phyloP scores from a whole-genome alignment of 176 grass and related monocot genomes.

The Eleusine coracana region DNA sequence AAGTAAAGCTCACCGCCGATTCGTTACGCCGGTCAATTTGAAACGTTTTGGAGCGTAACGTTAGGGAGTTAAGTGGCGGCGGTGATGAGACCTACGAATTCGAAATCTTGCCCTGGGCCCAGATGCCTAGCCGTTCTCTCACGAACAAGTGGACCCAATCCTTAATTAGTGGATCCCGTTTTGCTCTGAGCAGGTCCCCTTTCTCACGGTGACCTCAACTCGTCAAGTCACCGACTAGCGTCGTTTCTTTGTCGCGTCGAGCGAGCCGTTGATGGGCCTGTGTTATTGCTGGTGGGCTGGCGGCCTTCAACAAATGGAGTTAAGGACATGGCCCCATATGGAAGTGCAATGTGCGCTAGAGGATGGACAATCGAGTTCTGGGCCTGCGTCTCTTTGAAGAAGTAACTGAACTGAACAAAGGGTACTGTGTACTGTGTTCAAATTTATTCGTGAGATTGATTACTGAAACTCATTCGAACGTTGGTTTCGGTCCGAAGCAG shows the following conservation, averaged over 20 bases:
- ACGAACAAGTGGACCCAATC: background rate
- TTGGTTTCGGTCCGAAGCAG: conserved; percentile 1
- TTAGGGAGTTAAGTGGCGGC: background rate
- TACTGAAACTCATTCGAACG: background rate
- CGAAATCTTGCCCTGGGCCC: conserved; percentile 24
- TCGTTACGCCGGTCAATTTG: background rate
- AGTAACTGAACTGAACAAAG: background rate
- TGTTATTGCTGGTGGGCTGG: conserved; percentile 25
- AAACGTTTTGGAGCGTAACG: conserved; percentile 22
- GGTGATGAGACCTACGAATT: conserved; percentile 22
- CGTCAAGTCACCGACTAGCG: background rate
- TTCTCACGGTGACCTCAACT: too few species aligned
- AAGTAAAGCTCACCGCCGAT: background rate
- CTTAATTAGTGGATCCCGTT: background rate
- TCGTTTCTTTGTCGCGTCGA: too few species aligned
- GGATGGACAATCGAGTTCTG: background rate
- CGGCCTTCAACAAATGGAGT: background rate
- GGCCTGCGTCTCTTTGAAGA: background rate
- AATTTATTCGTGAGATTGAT: background rate
- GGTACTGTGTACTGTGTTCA: background rate
- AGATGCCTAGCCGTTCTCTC: background rate
- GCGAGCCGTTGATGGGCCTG: conserved; percentile 7
- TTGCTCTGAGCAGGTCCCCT: background rate
- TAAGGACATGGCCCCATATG: background rate
- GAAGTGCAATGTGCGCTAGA: background rate